A percentile compares a stretch with the other conserved stretches of the same genome.
phyloP scores from a whole-genome alignment of 139 green algal species.

The Raphidocelis subcapitata region DNA sequence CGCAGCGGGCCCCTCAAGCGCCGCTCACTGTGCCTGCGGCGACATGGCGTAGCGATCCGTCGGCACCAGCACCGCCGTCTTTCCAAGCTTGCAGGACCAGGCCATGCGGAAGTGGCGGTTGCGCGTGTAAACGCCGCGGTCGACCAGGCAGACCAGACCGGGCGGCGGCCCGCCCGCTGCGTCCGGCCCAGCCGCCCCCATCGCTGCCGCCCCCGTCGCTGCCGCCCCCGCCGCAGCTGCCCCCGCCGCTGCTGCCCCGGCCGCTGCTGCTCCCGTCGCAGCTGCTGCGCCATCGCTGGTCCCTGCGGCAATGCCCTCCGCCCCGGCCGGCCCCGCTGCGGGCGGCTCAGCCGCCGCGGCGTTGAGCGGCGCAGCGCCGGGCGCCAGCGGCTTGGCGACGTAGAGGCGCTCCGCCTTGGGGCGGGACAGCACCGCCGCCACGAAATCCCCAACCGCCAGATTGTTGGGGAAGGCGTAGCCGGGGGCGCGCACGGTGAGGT shows the following conservation, averaged over 20 bases:
- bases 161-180: neutral
- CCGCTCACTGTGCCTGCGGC: conserved; percentile 8
- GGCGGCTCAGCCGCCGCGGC: conserved; percentile 31
- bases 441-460: conserved; percentile 27
- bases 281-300: conserved; percentile 1
- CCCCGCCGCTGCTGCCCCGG: neutral
- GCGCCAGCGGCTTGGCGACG: conserved; percentile 8
- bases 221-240: neutral
- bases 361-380: conserved; percentile 16
- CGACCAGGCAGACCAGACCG: conserved; percentile 48
- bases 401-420: conserved; percentile 2
- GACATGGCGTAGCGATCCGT: conserved; percentile 19
- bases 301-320: too few species aligned
- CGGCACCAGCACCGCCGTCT: conserved; percentile 21
- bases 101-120: conserved; percentile 79
- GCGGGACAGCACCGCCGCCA: conserved; percentile 5
- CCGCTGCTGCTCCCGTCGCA: neutral
- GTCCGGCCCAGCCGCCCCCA: neutral
- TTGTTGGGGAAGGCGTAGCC: conserved; percentile 58
- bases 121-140: conserved; percentile 74
- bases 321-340: conserved; percentile 4
- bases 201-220: neutral
- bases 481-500: conserved; percentile 73
- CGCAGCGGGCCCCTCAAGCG: neutral
- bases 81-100: conserved; percentile 71